Evolutionary conservation across 495 filamentous ascomycete genomes (phyloP).

Genomic region (Podospora anserina): DNA sequence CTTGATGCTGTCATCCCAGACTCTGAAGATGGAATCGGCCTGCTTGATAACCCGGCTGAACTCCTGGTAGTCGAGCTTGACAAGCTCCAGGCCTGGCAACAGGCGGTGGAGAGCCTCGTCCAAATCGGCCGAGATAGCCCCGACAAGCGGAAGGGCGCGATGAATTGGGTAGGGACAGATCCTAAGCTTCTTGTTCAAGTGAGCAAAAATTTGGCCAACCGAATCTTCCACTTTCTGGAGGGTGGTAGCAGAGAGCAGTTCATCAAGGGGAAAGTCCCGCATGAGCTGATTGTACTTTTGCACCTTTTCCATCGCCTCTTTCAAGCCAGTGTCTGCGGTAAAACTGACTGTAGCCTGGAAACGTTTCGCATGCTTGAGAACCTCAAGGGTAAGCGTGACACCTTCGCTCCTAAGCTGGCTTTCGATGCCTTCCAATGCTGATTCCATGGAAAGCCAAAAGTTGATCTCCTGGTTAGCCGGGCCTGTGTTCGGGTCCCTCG

Average conservation of each 20-base stretch:
- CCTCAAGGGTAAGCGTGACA: slow-evolving; percentile 86
- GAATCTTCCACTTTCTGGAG: slow-evolving; percentile 88
- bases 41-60: slow-evolving; percentile 81
- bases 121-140: slow-evolving; percentile 94
- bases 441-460: slow-evolving; percentile 97
- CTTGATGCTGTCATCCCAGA: slow-evolving; percentile 93
- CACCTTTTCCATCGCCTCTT: slow-evolving; percentile 89
- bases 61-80: slow-evolving; percentile 87
- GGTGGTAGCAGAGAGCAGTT: slow-evolving; percentile 87
- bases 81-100: slow-evolving; percentile 78
- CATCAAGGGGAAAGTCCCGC: slow-evolving; percentile 95
- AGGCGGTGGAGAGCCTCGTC: slow-evolving; percentile 80
- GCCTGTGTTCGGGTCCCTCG: slow-evolving; percentile 79
- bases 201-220: slow-evolving; percentile 78
- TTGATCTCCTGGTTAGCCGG: slow-evolving; percentile 96
- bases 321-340: slow-evolving; percentile 86
- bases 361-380: slow-evolving; percentile 90
- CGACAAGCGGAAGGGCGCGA: slow-evolving; percentile 88
- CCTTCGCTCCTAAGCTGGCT: slow-evolving; percentile 82
- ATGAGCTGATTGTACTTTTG: slow-evolving; percentile 98
- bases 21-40: slow-evolving; percentile 78
- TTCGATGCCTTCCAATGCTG: slow-evolving; percentile 83
- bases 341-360: slow-evolving; percentile 97
- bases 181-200: slow-evolving; percentile 94
- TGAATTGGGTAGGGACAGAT: slow-evolving; percentile 92